These are phyloP conservation scores for Pyrus communis DNA, from an alignment of 306 rosid genomes.

Conservation along the genomic window DNA sequence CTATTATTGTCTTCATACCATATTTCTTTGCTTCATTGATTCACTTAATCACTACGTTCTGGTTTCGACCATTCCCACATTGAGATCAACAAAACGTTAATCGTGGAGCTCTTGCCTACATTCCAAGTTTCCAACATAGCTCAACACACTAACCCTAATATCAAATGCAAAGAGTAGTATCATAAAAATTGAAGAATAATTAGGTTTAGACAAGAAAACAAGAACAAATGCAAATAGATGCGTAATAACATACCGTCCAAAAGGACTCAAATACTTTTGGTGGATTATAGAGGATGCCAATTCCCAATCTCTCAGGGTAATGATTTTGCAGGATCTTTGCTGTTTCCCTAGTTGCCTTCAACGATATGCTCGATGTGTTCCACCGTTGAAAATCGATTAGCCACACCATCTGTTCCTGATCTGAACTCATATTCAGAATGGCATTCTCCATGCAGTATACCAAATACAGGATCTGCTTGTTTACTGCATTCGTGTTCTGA, in stretches of 20 bases:
- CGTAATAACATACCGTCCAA: conserved; percentile 54
- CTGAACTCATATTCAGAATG: conserved; percentile 33
- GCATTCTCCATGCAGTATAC: conserved; percentile 86
- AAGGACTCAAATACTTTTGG: conserved; percentile 82
- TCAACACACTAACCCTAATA: background rate
- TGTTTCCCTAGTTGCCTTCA: conserved; percentile 59
- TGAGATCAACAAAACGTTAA: background rate
- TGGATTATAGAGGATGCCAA: conserved; percentile 71
- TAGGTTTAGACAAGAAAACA: background rate
- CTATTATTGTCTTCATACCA: background rate
- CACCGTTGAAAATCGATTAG: conserved; percentile 71
- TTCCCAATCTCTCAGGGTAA: conserved; percentile 80
- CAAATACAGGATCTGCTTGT: conserved; percentile 51
- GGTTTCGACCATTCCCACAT: background rate
- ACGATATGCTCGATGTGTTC: conserved; percentile 45
- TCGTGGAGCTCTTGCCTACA: background rate
- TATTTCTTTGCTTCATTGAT: background rate
- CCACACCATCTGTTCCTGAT: conserved; percentile 79
- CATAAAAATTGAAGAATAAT: background rate
- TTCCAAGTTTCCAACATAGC: background rate
- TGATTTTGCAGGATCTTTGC: conserved; percentile 61
- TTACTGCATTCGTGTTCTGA: conserved; percentile 42
- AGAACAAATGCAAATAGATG: background rate
- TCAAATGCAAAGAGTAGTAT: background rate
- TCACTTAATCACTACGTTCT: background rate